Evolutionary conservation across 805 yeast species (phyloP).

Genomic region (Monosporozyma aerobia): DNA sequence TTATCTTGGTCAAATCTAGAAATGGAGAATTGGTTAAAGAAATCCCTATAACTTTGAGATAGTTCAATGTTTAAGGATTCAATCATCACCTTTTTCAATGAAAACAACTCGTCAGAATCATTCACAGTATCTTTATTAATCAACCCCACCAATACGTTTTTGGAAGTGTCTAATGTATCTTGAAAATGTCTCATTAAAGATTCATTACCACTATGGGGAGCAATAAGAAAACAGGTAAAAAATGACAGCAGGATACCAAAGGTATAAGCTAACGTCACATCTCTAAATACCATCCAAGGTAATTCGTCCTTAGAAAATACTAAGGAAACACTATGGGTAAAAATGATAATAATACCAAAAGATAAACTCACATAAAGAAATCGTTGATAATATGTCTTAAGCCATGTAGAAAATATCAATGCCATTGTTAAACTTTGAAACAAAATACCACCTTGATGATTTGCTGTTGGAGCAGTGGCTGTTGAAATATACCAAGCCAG

Average conservation of each 20-base stretch:
- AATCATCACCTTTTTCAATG: slow-evolving; percentile 27
- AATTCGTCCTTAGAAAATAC: slow-evolving; percentile 11
- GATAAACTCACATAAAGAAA: slow-evolving; percentile 32
- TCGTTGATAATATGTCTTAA: slow-evolving; percentile 34
- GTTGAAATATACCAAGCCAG: slow-evolving; percentile 36
- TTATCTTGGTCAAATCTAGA: slow-evolving; percentile 28
- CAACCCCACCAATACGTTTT: slow-evolving; percentile 18
- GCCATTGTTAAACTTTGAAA: slow-evolving; percentile 36
- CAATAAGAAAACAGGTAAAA: slow-evolving; percentile 27
- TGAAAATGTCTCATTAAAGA: slow-evolving; percentile 23
- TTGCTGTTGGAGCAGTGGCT: slow-evolving; percentile 32
- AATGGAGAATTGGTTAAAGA: slow-evolving; percentile 33
- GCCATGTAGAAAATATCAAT: slow-evolving; percentile 33
- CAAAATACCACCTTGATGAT: slow-evolving; percentile 39
- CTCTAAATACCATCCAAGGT: slow-evolving; percentile 33
- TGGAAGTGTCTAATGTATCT: slow-evolving; percentile 18
- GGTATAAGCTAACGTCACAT: slow-evolving; percentile 37
- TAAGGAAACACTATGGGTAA: slow-evolving; percentile 25
- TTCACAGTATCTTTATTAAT: slow-evolving; percentile 11
- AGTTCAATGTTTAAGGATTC: slow-evolving; percentile 26
- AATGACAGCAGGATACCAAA: slow-evolving; percentile 36
- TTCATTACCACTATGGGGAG: slow-evolving; percentile 36
- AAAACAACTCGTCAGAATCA: slow-evolving; percentile 12
- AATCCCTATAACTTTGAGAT: slow-evolving; percentile 37
- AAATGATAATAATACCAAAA: slow-evolving; percentile 32